phyloP scores from a whole-genome alignment of 345 rosid genomes.

The Eucalyptus camaldulensis region DNA sequence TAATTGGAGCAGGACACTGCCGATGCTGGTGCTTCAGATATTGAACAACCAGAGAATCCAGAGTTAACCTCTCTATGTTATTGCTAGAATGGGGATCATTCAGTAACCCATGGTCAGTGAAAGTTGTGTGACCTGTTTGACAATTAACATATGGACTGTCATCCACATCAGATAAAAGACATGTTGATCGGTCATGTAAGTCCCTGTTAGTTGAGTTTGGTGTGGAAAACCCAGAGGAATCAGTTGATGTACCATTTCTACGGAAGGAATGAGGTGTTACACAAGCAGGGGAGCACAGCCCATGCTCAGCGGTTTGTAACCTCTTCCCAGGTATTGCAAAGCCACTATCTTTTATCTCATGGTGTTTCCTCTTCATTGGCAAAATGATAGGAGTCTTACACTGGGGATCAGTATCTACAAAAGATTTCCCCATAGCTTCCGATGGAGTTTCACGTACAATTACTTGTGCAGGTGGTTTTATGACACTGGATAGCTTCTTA shows the following conservation, averaged over 20 bases:
- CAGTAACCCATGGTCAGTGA: slow-evolving; percentile 31
- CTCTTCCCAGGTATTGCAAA: slow-evolving; percentile 51
- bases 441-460: slow-evolving; percentile 21
- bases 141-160: slow-evolving; percentile 39
- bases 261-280: slow-evolving; percentile 39
- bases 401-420: slow-evolving; percentile 36
- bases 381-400: slow-evolving; percentile 58
- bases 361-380: slow-evolving; percentile 71
- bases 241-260: slow-evolving; percentile 24
- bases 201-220: slow-evolving; percentile 41
- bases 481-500: slow-evolving; percentile 17
- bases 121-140: slow-evolving; percentile 25
- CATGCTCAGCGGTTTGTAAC: slow-evolving; percentile 53
- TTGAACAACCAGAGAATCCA: slow-evolving; percentile 86
- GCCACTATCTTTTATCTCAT: slow-evolving; percentile 56
- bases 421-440: slow-evolving; percentile 22
- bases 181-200: slow-evolving; percentile 20
- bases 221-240: slow-evolving; percentile 39
- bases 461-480: slow-evolving; percentile 10
- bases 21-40: slow-evolving; percentile 97
- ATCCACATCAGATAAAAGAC: slow-evolving; percentile 27
- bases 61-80: slow-evolving; percentile 63
- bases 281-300: slow-evolving; percentile 52
- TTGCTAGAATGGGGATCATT: slow-evolving; percentile 42
- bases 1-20: slow-evolving; percentile 96